These are phyloP conservation scores for Microdochium paspali DNA, from an alignment of 2,329 filamentous ascomycete species.

Conservation along the genomic window DNA sequence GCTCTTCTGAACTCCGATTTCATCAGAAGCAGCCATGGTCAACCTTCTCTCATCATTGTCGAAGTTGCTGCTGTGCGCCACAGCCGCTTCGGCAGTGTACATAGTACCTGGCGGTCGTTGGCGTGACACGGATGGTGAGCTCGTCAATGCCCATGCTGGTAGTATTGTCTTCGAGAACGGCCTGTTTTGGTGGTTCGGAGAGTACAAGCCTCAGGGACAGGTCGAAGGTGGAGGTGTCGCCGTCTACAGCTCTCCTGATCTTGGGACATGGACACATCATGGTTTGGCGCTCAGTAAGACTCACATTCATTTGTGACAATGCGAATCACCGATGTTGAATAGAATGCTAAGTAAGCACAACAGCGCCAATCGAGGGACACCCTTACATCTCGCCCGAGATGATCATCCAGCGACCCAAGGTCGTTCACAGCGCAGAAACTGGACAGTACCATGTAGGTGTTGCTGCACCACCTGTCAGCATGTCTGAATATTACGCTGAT, in stretches of 20 bases:
- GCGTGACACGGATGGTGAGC: slow-evolving; percentile 48
- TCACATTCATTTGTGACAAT: background rate
- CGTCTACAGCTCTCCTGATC: slow-evolving; percentile 51
- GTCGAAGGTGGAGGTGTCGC: slow-evolving; percentile 50
- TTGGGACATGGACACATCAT: slow-evolving; percentile 49
- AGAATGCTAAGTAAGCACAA: slow-evolving; percentile 1
- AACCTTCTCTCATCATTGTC: background rate
- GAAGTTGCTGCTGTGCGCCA: slow-evolving; percentile 9
- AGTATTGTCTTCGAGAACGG: slow-evolving; percentile 41
- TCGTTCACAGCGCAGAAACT: slow-evolving; percentile 44
- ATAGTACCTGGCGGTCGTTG: slow-evolving; percentile 54
- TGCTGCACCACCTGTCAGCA: background rate
- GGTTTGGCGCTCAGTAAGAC: slow-evolving; percentile 43
- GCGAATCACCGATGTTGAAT: background rate
- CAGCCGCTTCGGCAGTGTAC: slow-evolving; percentile 31
- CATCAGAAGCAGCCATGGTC: background rate
- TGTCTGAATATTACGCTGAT: background rate
- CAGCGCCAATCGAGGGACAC: slow-evolving; percentile 42
- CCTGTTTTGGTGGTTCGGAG: slow-evolving; percentile 52
- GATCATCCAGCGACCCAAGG: slow-evolving; percentile 55
- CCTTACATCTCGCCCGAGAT: slow-evolving; percentile 42
- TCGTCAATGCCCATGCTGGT: slow-evolving; percentile 54
- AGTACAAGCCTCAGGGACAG: slow-evolving; percentile 49
- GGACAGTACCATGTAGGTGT: slow-evolving; percentile 43
- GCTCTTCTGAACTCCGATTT: background rate